Conservation (phyloP, 192 early-diverging fungal genomes). For the Coemansia sp. region DNA sequence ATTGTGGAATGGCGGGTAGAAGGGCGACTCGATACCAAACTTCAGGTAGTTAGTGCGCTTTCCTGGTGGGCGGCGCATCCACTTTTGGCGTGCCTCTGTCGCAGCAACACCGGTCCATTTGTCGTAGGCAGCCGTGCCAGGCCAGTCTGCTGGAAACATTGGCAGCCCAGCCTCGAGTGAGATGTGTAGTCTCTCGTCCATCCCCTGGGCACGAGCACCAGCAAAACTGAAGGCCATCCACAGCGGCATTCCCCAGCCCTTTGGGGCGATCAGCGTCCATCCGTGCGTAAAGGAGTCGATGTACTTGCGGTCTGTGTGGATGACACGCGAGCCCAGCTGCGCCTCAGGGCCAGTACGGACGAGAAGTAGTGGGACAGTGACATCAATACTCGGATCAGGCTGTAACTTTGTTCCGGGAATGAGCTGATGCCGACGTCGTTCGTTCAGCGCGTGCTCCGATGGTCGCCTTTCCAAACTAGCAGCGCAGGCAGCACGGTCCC, state of each 20-base stretch:
- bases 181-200: slow-evolving; percentile 67
- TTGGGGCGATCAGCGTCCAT: slow-evolving; percentile 80
- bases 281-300: slow-evolving; percentile 57
- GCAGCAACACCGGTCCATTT: slow-evolving; percentile 47
- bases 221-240: slow-evolving; percentile 89
- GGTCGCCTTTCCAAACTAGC: slow-evolving; percentile 41
- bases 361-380: slow-evolving; percentile 75
- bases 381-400: slow-evolving; percentile 54
- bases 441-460: slow-evolving; percentile 60
- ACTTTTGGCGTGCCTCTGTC: slow-evolving; percentile 49
- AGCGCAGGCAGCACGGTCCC: slow-evolving; percentile 57
- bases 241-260: slow-evolving; percentile 81
- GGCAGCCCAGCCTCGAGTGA: slow-evolving; percentile 76
- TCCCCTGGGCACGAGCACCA: slow-evolving; percentile 77
- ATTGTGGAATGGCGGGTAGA: slow-evolving; percentile 63
- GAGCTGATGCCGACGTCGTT: slow-evolving; percentile 57
- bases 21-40: slow-evolving; percentile 65
- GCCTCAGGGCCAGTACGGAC: slow-evolving; percentile 69
- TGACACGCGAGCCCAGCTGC: slow-evolving; percentile 15
- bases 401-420: slow-evolving; percentile 71
- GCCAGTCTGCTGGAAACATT: slow-evolving; percentile 83
- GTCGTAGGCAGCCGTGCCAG: slow-evolving; percentile 69
- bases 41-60: slow-evolving; percentile 84
- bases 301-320: slow-evolving; percentile 49
- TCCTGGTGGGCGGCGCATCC: slow-evolving; percentile 68